A percentile compares a stretch with the other conserved stretches of the same genome.
These are phyloP conservation scores for Coniosporium tulheliwenetii DNA, from an alignment of 2,329 filamentous ascomycete genomes.

Conservation along the genomic window DNA sequence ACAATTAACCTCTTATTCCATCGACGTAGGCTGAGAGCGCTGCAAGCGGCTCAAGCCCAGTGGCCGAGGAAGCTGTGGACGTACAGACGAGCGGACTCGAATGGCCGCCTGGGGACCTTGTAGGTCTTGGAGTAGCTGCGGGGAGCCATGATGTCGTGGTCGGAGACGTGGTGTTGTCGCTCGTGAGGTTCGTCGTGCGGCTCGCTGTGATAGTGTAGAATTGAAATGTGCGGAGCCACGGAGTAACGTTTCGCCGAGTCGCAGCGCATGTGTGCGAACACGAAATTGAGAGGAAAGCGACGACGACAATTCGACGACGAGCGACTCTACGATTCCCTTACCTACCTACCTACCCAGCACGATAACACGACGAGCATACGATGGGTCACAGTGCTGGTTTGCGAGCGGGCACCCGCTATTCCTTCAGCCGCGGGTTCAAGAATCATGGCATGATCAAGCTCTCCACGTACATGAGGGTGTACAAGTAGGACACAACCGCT, in stretches of 20 bases:
- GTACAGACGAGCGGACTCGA: slow-evolving; percentile 99
- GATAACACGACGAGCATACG: slow-evolving; percentile 11
- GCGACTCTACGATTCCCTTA: too few species aligned
- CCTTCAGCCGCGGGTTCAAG: slow-evolving; percentile 90
- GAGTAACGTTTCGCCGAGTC: too few species aligned
- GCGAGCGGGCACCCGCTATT: slow-evolving; percentile 40
- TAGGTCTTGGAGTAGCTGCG: slow-evolving; percentile 97
- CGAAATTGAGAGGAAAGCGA: too few species aligned
- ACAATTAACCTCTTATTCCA: slow-evolving; percentile 59
- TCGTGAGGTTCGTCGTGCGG: slow-evolving; percentile 5
- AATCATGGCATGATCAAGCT: slow-evolving; percentile 88
- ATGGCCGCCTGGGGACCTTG: slow-evolving; percentile 94
- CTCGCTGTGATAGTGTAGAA: too few species aligned
- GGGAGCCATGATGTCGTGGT: slow-evolving; percentile 26
- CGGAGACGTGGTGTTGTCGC: slow-evolving; percentile 7
- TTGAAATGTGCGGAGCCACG: too few species aligned
- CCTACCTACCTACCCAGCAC: too few species aligned
- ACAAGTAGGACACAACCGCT: slow-evolving; percentile 46
- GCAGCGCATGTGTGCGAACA: too few species aligned
- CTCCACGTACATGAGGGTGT: slow-evolving; percentile 87
- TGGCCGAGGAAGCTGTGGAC: slow-evolving; percentile 64
- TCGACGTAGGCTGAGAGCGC: slow-evolving; percentile 41
- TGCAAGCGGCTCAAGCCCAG: slow-evolving; percentile 60
- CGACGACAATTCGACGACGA: too few species aligned
- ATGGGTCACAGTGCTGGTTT: slow-evolving; percentile 39